These are phyloP conservation scores for Paraphoma chrysanthemicola DNA, from an alignment of 2,329 filamentous ascomycete species.

Conservation along the genomic window DNA sequence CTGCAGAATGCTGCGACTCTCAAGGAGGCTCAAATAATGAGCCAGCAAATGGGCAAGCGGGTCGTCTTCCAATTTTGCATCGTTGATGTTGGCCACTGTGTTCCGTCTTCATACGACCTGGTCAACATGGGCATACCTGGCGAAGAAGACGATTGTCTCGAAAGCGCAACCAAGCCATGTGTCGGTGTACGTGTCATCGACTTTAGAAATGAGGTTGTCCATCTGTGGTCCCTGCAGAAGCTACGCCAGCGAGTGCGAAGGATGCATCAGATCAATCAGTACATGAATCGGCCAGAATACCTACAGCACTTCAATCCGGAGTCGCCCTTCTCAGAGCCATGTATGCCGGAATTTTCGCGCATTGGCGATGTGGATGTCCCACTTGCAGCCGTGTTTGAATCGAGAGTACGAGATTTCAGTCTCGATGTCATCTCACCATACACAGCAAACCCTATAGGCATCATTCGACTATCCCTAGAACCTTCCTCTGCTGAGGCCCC, in stretches of 20 bases:
- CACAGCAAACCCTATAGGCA: conserved; percentile 87
- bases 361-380: conserved; percentile 94
- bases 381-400: conserved; percentile 90
- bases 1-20: conserved; percentile 85
- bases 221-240: conserved; percentile 94
- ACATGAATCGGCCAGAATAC: conserved; percentile 93
- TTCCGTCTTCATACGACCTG: conserved; percentile 95
- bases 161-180: conserved; percentile 85
- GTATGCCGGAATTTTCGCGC: conserved; percentile 90
- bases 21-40: conserved; percentile 98
- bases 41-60: conserved; percentile 90
- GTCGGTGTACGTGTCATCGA: conserved; percentile 90
- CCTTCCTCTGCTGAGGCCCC: conserved; percentile 93
- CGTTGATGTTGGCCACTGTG: conserved; percentile 83
- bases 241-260: conserved; percentile 83
- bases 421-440: conserved; percentile 92
- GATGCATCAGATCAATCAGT: conserved; percentile 98
- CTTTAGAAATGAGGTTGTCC: conserved; percentile 83
- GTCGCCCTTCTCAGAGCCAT: conserved; percentile 90
- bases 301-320: conserved; percentile 90
- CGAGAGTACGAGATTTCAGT: conserved; percentile 90
- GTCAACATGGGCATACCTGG: conserved; percentile 88
- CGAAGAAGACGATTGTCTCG: conserved; percentile 84
- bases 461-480: conserved; percentile 88
- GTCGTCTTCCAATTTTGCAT: conserved; percentile 96